Evolutionary conservation across 192 early-diverging fungal species (phyloP), one percentile per base, ranked within the genome.

Genomic region (Coemansia sp.): DNA sequence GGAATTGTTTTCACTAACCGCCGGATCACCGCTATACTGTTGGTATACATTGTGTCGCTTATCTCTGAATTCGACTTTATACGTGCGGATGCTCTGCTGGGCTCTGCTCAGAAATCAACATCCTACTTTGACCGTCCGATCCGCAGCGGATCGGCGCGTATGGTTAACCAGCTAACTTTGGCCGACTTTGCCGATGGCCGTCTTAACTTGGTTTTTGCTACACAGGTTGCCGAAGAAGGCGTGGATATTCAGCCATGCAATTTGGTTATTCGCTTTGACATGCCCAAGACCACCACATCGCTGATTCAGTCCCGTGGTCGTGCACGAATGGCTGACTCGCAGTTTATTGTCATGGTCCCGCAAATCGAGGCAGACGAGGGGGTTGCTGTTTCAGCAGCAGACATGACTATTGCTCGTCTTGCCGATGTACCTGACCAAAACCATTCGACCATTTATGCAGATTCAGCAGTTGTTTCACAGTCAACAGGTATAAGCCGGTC

Each of bases 141-240:
- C 18, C 65, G 69, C 52, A 49, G 47, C 19, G 75, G 75, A 3
- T 72, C 75, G 1, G 49, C 53, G 48, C 50, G 59, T 31, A 47
- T 23, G 3, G 65, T 63, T 15, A 67, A 61, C 45, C 65, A 72
- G 43, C 50, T 61, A 15, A 83, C 83, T 3, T 83, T 96, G 18
- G 64, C 52, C 0, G 64, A 84, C 18, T 97, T 97, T 62, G 71
- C 83, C 16, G 57, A 60, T 5, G 85, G 87, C 39, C 63, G 69
- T 3, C 62, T 88, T 21, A 96, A 96, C 57, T 57, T 96, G 21
- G 59, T 98, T 2, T 83, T 96, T 50, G 88, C 95, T 6, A 98
- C 95, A 1, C 86, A 87, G 77, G 93, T 97, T 10, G 95, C 91
- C 10, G 95, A 96, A 62, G 95, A 97, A 66, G 95, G 95, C 16